A percentile compares a stretch with the other conserved stretches of the same genome.
Conservation (phyloP, 306 rosid genomes). For the Castanea sativa region DNA sequence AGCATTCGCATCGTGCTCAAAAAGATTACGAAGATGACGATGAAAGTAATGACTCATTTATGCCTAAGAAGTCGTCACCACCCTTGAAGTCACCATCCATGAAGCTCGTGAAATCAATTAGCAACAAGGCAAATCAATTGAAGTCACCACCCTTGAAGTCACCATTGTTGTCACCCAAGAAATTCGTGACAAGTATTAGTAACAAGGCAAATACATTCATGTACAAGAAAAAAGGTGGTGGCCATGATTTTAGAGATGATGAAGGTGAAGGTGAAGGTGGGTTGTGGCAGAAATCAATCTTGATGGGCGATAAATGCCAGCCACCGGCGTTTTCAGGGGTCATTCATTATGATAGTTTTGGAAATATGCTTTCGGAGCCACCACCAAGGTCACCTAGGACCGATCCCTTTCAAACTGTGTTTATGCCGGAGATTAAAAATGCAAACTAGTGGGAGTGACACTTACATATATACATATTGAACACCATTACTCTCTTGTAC, state of each 20-base stretch:
- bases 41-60: too few species aligned
- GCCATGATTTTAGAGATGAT: not conserved
- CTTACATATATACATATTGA: too few species aligned
- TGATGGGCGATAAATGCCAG: conserved; percentile 51
- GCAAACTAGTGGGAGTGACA: not conserved
- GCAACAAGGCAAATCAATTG: too few species aligned
- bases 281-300: conserved; percentile 44
- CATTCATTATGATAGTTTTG: conserved; percentile 35
- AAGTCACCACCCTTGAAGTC: too few species aligned
- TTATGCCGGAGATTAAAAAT: not conserved
- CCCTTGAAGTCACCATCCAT: too few species aligned
- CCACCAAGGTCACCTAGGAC: conserved; percentile 39
- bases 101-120: too few species aligned
- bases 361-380: conserved; percentile 34
- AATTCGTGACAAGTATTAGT: conserved; percentile 11
- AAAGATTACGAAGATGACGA: not conserved
- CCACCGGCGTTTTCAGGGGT: conserved; percentile 44
- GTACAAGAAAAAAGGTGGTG: conserved; percentile 4
- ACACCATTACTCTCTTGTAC: not conserved
- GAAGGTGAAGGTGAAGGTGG: conserved; percentile 22
- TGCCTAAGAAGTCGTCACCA: too few species aligned
- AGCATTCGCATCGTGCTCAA: not conserved
- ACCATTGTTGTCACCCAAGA: not conserved
- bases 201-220: conserved; percentile 17
- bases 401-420: not conserved